A percentile compares a stretch with the other conserved stretches of the same genome.
These are phyloP conservation scores for Pholiota adiposa DNA, from an alignment of 1,284 basidiomycete species.

Conservation along the genomic window DNA sequence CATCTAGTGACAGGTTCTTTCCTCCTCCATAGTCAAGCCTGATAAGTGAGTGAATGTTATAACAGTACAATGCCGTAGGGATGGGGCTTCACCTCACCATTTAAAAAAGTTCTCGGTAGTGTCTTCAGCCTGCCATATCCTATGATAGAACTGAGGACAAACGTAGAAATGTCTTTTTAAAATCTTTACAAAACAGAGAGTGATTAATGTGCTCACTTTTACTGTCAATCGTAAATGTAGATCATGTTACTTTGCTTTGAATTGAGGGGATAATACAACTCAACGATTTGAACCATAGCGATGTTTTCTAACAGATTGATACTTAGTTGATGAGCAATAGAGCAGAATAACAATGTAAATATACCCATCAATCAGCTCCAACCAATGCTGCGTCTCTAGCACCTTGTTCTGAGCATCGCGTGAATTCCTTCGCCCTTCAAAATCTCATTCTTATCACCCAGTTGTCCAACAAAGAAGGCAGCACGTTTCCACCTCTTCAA, in stretches of 20 bases:
- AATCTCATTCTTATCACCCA: slow-evolving; percentile 49
- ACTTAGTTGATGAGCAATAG: neutral
- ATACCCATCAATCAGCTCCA: slow-evolving; percentile 68
- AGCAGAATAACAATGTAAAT: slow-evolving; percentile 14
- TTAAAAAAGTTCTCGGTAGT: slow-evolving; percentile 75
- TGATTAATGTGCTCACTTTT: slow-evolving; percentile 41
- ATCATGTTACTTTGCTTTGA: slow-evolving; percentile 3
- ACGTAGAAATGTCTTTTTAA: too few relatives aligned
- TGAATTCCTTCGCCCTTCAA: slow-evolving; percentile 35
- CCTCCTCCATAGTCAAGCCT: slow-evolving; percentile 79
- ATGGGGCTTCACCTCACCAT: slow-evolving; percentile 45
- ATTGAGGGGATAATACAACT: slow-evolving; percentile 22
- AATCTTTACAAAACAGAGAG: too few relatives aligned
- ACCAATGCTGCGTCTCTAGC: slow-evolving; percentile 65
- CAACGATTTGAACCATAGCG: slow-evolving; percentile 69
- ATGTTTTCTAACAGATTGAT: slow-evolving; percentile 51
- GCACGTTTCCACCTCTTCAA: slow-evolving; percentile 51
- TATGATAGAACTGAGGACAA: slow-evolving; percentile 62
- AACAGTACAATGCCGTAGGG: neutral
- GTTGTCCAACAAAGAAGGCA: slow-evolving; percentile 42
- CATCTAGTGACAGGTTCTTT: slow-evolving; percentile 63
- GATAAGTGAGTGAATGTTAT: slow-evolving; percentile 4
- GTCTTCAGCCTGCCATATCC: slow-evolving; percentile 63
- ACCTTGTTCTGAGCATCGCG: slow-evolving; percentile 44
- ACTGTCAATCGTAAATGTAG: slow-evolving; percentile 30